These are phyloP conservation scores for Saccharomyces eubayanus DNA, from an alignment of 805 yeast genomes.

Conservation along the genomic window DNA sequence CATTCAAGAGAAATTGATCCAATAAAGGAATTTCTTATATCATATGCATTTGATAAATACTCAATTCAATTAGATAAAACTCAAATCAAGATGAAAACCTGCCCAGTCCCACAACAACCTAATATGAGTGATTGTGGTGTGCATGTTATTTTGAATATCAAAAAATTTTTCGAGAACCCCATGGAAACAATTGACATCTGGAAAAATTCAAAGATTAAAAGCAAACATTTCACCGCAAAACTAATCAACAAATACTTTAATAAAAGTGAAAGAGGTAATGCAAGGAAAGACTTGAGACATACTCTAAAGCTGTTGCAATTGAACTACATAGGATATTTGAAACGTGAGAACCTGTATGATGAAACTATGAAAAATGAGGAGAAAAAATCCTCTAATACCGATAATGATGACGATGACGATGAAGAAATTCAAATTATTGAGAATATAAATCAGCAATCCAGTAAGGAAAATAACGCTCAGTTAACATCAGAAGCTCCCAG, in stretches of 20 bases:
- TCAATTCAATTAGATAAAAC: slow-evolving; percentile 38
- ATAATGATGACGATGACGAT: slow-evolving; percentile 15
- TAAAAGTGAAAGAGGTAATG: slow-evolving; percentile 17
- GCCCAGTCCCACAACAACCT: slow-evolving; percentile 70
- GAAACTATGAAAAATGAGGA: slow-evolving; percentile 2
- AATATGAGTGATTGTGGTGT: slow-evolving; percentile 94
- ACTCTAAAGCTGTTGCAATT: slow-evolving; percentile 18
- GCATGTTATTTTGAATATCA: slow-evolving; percentile 70
- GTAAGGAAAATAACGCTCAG: not conserved
- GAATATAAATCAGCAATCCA: slow-evolving; percentile 3
- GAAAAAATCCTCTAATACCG: not conserved
- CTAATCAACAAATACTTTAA: slow-evolving; percentile 24
- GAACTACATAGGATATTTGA: slow-evolving; percentile 10
- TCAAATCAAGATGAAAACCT: slow-evolving; percentile 41
- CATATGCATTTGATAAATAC: slow-evolving; percentile 62
- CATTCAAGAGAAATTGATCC: slow-evolving; percentile 48
- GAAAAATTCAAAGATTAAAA: slow-evolving; percentile 27
- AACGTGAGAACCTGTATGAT: slow-evolving; percentile 1
- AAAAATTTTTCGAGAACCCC: slow-evolving; percentile 47
- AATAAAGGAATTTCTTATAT: slow-evolving; percentile 49
- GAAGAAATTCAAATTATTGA: slow-evolving; percentile 29
- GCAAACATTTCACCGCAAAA: slow-evolving; percentile 11
- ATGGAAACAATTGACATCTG: slow-evolving; percentile 42
- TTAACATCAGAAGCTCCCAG: slow-evolving; percentile 5
- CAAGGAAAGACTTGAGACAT: slow-evolving; percentile 22